Evolutionary conservation across 495 filamentous ascomycete species (phyloP), one percentile per base, ranked within the genome.

Genomic region (Aspergillus nidulans): DNA sequence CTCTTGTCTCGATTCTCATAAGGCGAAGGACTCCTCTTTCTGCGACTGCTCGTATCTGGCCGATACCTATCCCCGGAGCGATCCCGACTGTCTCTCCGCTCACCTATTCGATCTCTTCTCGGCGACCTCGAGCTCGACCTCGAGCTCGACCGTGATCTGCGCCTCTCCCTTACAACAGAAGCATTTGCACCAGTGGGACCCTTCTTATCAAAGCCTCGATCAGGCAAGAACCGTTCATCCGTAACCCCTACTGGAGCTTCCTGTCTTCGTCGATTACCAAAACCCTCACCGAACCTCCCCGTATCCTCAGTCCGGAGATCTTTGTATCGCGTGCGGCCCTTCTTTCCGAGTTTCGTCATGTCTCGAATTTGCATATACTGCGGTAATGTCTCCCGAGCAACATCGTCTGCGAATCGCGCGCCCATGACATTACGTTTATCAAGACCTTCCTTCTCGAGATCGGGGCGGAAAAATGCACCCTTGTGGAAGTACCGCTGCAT

Each of bases 401-500:
- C 85, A 55, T 95, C 87, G 63, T 98, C 95, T 41, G 77, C 83
- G 58, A 90, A 91, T 25, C 79, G 67, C 6, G 85, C 76, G 15
- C 90, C 90, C 84, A 92, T 92, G 48, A 95, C 74, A 69, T 94
- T 87, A 34, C 92, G 72, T 65, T 82, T 71, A 63, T 85, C 85
- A 59, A 97, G 69, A 20, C 86, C 89, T 66, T 86, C 81, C 15
- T 80, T 79, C 57, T 86, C 83, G 25, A 81, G 76, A 58, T 92
- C 90, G 36, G 92, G 91, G 52, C 85, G 85, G 73, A 88, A 97
- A 75, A 97, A 98, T 21, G 94, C 94, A 46, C 94, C 94, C 77
- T 91, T 92, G 77, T 99, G 94, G 67, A 87, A 91, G 71, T 97
- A 97, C 67, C 92, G 92, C 68, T 96, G 92, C 89, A 97, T 89